These are phyloP conservation scores for Botrytis squamosa DNA, from an alignment of 2,329 filamentous ascomycete species.

Conservation along the genomic window DNA sequence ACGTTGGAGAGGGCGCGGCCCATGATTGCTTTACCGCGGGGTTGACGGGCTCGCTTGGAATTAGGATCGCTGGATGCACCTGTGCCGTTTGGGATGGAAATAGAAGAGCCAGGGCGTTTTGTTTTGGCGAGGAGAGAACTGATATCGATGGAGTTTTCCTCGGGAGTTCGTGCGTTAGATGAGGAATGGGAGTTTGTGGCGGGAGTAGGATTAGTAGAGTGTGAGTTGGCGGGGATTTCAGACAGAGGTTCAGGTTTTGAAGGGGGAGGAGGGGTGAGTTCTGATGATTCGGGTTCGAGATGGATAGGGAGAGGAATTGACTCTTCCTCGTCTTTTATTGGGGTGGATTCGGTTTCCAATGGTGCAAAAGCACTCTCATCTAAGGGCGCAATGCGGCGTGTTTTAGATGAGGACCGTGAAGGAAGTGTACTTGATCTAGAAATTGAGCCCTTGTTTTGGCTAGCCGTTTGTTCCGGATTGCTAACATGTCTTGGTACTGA, in stretches of 20 bases:
- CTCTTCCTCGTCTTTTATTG: constrained; percentile 24
- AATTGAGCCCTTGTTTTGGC: constrained; percentile 2
- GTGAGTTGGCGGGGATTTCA: constrained; percentile 15
- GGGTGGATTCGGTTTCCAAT: constrained; percentile 18
- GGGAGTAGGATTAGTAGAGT: constrained; percentile 20
- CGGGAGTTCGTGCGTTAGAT: background rate
- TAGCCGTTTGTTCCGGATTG: background rate
- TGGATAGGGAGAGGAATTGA: constrained; percentile 8
- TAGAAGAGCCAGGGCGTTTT: constrained; percentile 28
- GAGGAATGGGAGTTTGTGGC: background rate
- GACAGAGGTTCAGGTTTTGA: constrained; percentile 3
- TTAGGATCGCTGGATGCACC: background rate
- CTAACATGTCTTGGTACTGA: background rate
- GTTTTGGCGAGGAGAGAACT: constrained; percentile 37
- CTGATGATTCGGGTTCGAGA: constrained; percentile 23
- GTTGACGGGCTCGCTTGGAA: constrained; percentile 36
- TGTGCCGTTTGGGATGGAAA: constrained; percentile 17
- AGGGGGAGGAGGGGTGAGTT: constrained; percentile 20
- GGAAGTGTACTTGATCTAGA: constrained; percentile 22
- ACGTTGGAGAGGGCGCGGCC: constrained; percentile 59
- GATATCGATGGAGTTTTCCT: constrained; percentile 27
- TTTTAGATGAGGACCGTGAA: constrained; percentile 23
- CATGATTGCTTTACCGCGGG: constrained; percentile 43
- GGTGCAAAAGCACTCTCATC: constrained; percentile 30
- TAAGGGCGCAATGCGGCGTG: constrained; percentile 21